phyloP scores from a whole-genome alignment of 2,329 filamentous ascomycete genomes.

The Diaporthe citri region DNA sequence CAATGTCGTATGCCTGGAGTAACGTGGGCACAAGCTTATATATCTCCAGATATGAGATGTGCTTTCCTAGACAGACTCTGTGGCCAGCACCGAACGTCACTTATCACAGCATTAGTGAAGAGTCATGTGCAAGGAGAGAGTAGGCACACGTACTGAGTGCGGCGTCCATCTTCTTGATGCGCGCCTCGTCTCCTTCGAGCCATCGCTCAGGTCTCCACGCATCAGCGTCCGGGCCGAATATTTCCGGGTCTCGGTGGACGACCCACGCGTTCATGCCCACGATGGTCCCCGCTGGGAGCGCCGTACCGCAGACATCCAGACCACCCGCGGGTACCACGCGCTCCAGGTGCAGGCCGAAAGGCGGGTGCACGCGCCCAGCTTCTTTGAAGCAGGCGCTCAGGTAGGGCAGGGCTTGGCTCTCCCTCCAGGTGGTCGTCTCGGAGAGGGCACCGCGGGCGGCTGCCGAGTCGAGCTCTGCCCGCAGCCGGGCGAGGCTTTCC shows the following conservation, averaged over 20 bases:
- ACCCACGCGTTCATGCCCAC: constrained; percentile 64
- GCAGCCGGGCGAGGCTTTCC: neutral
- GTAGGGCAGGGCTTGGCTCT: constrained; percentile 69
- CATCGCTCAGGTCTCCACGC: constrained; percentile 71
- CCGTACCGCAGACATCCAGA: constrained; percentile 61
- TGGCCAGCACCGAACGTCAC: constrained; percentile 4
- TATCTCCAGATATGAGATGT: constrained; percentile 10
- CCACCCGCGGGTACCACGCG: constrained; percentile 45
- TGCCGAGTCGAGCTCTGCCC: neutral
- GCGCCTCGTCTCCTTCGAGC: constrained; percentile 52
- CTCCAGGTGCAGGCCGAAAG: constrained; percentile 44
- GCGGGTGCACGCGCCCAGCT: constrained; percentile 39
- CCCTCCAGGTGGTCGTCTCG: constrained; percentile 47
- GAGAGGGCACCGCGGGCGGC: neutral
- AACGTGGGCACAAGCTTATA: constrained; percentile 1
- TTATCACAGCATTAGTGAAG: neutral
- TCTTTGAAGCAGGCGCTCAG: constrained; percentile 55
- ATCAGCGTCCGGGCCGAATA: constrained; percentile 70
- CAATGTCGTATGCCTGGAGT: constrained; percentile 1
- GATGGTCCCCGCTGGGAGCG: constrained; percentile 66
- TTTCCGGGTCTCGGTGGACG: constrained; percentile 66
- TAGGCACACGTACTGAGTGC: neutral
- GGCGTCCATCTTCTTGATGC: neutral
- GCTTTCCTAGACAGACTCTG: constrained; percentile 1
- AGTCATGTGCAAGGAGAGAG: neutral